Conservation (phyloP, 2,329 filamentous ascomycete species). For the Neofusicoccum cordaticola region DNA sequence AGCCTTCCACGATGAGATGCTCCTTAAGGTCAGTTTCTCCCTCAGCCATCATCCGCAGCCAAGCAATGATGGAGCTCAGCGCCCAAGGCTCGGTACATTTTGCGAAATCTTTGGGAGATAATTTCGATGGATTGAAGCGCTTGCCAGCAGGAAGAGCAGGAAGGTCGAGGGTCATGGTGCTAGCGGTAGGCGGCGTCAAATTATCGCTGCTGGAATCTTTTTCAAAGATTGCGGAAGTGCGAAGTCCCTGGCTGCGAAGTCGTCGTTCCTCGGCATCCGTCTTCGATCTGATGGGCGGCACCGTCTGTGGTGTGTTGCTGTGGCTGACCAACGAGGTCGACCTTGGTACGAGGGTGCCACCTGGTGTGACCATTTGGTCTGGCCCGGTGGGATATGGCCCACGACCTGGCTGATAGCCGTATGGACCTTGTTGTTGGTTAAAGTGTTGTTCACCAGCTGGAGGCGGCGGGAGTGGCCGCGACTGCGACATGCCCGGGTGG, state of each 20-base stretch:
- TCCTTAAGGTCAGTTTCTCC: constrained; percentile 85
- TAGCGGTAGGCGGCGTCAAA: constrained; percentile 51
- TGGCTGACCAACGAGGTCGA: constrained; percentile 71
- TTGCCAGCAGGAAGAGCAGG: constrained; percentile 78
- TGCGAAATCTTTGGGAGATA: constrained; percentile 76
- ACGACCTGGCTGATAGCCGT: constrained; percentile 39
- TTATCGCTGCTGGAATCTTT: constrained; percentile 47
- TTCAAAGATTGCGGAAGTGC: constrained; percentile 27
- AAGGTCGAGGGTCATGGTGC: constrained; percentile 69
- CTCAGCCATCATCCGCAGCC: constrained; percentile 86
- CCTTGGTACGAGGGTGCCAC: constrained; percentile 33
- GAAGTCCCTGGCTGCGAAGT: constrained; percentile 44
- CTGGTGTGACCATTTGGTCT: constrained; percentile 32
- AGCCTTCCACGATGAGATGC: constrained; percentile 79
- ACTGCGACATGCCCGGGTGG: constrained; percentile 69
- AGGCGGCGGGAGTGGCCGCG: constrained; percentile 61
- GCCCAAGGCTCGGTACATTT: constrained; percentile 91
- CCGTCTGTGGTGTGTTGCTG: constrained; percentile 72
- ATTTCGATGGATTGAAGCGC: constrained; percentile 80
- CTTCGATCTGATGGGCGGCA: constrained; percentile 84
- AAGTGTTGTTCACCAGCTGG: constrained; percentile 52
- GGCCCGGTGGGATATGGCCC: constrained; percentile 29
- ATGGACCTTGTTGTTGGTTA: constrained; percentile 57
- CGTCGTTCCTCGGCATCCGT: constrained; percentile 76
- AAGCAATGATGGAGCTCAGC: constrained; percentile 78